phyloP scores from a whole-genome alignment of 768 basidiomycete species.

The Lactifluus volemus region DNA sequence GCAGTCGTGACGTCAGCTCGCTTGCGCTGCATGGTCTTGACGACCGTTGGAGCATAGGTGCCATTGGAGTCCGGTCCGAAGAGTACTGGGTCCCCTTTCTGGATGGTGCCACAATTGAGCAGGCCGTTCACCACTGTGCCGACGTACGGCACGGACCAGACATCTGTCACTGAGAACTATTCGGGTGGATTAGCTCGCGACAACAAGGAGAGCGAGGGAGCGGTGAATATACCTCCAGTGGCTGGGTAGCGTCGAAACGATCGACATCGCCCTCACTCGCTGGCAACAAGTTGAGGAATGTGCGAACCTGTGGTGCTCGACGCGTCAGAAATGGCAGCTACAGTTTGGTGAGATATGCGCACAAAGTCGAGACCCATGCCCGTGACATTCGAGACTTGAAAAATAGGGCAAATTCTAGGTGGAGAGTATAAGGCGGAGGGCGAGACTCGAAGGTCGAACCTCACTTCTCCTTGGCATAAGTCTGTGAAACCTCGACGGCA shows the following conservation, averaged over 20 bases:
- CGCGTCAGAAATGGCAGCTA: background rate
- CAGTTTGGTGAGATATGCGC: constrained; percentile 18
- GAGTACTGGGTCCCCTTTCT: constrained; percentile 72
- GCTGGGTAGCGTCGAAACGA: constrained; percentile 72
- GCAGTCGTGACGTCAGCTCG: constrained; percentile 73
- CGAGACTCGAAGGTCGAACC: constrained; percentile 14
- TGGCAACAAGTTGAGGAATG: constrained; percentile 84
- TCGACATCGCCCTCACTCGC: constrained; percentile 78
- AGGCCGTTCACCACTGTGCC: constrained; percentile 83
- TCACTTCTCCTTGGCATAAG: constrained; percentile 67
- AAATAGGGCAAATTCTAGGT: constrained; percentile 77
- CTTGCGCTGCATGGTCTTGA: constrained; percentile 94
- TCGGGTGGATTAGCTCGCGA: constrained; percentile 2
- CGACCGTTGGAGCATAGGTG: constrained; percentile 65
- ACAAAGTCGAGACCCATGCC: constrained; percentile 84
- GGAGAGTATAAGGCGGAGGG: background rate
- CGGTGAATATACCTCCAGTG: constrained; percentile 51
- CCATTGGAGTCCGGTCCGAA: constrained; percentile 93
- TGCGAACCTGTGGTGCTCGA: constrained; percentile 48
- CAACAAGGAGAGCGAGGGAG: background rate
- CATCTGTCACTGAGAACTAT: constrained; percentile 78
- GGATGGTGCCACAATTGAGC: constrained; percentile 63
- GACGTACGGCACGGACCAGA: constrained; percentile 83
- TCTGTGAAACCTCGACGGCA: constrained; percentile 68
- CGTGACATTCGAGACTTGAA: constrained; percentile 89